Evolutionary conservation across 306 rosid species (phyloP).

Genomic region (Fragaria nilgerrensis): DNA sequence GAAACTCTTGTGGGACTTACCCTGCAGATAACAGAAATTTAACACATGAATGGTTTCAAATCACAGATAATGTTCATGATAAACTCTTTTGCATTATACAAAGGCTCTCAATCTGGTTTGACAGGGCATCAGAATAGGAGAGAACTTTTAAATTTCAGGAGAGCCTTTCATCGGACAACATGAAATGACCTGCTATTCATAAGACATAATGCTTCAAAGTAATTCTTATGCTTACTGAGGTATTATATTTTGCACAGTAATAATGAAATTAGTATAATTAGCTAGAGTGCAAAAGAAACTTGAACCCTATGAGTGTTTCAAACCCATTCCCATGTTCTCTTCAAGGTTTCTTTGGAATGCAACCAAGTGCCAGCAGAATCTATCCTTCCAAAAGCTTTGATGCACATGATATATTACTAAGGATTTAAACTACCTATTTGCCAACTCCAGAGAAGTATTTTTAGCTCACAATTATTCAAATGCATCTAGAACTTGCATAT

Average conservation of each 20-base stretch:
- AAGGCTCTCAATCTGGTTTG: no score
- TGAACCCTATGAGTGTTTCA: constrained; percentile 13
- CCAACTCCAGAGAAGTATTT: neutral
- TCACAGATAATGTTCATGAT: no score
- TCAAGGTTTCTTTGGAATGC: neutral
- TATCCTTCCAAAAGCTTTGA: neutral
- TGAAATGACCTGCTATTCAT: neutral
- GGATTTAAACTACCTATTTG: neutral
- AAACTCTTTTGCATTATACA: no score
- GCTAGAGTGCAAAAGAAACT: neutral
- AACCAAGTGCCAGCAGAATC: no score
- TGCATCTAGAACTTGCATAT: neutral
- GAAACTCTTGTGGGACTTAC: neutral
- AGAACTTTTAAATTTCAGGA: neutral
- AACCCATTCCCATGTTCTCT: neutral
- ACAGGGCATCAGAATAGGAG: no score
- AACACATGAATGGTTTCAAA: no score
- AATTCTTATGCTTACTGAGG: neutral
- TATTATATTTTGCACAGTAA: neutral
- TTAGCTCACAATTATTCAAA: neutral
- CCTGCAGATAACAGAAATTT: no score
- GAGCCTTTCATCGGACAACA: neutral
- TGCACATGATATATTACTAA: neutral
- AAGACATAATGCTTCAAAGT: neutral
- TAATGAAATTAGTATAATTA: neutral